Base-by-base conservation (phyloP, 1,139 yeast genomes). In the Zygoascus meyerae region DNA sequence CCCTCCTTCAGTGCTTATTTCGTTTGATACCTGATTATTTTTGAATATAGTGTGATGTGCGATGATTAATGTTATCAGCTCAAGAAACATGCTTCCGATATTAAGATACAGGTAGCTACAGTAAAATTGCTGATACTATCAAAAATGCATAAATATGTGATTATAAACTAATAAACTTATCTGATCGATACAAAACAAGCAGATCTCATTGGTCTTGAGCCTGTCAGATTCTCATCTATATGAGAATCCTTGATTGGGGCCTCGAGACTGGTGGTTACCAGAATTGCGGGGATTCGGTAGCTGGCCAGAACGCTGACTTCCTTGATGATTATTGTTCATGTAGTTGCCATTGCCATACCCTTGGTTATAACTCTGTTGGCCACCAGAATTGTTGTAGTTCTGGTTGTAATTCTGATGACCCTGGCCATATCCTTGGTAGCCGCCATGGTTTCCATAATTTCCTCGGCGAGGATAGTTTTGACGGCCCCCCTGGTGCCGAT, bases 391-490 rank as follows among this genome's bases (percentile, higher is more conserved):
- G 12, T 18, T 18, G 14, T 42, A 29, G n/a, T 28, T 28, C 10
- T 18, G 30, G 7, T 18, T 36, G 7, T 41, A 21, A 32, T 33
- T 33, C 30, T 43, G 40, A n/a, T 35, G 35, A 8, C 40, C 42
- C 17, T 40, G 48, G 15, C 40, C 38, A 9, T 42, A 41, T 6
- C 52, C 45, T n/a, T 48, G 48, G 10, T 39, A 21, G 14, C 47
- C 39, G 11, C 48, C 44, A 17, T 42, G 39, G 17, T 48, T 17
- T 5, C 40, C 36, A 7, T 35, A 34, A 7, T 37, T 11, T n/a
- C 40, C 35, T 4, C 44, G 38, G n/a, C 52, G 50, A 8, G 41
- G 40, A 42, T 43, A 37, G 36, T 46, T 35, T 15, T 48, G 49
- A 5, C 50, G 48, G n/a, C n/a, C n/a, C 9, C 49, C 48, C 39